These are phyloP conservation scores for Suhomyces kunorum DNA, from an alignment of 1,139 yeast species.

Conservation along the genomic window DNA sequence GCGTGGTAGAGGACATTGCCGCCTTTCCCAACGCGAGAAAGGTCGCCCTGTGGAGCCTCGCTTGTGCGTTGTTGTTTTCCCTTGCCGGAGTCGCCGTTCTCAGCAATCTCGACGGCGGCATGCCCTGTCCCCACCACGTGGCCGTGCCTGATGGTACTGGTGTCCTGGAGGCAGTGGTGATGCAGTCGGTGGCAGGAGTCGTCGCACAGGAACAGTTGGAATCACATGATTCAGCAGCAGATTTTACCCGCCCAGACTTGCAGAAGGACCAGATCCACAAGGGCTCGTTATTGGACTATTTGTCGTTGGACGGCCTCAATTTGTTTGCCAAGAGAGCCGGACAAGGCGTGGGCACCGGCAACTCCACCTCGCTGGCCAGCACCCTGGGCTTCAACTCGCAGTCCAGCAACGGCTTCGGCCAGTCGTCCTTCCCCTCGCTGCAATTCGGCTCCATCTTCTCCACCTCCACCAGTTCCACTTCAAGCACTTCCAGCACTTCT, in stretches of 20 bases:
- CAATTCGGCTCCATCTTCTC: not conserved
- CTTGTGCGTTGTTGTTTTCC: not conserved
- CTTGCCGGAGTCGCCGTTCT: not conserved
- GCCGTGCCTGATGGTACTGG: not conserved
- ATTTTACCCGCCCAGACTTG: too few relatives aligned
- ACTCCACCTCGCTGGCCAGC: not conserved
- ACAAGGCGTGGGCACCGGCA: not conserved
- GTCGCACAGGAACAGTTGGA: not conserved
- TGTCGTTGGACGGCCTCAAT: not conserved
- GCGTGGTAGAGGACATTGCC: slow-evolving; percentile 2
- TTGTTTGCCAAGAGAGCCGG: slow-evolving; percentile 5
- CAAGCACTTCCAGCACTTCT: not conserved
- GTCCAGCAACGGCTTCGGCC: too few relatives aligned
- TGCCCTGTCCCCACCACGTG: slow-evolving; percentile 3
- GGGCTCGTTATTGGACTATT: slow-evolving; percentile 1
- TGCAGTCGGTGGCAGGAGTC: not conserved
- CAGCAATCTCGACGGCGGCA: slow-evolving; percentile 1
- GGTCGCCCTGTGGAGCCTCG: not conserved
- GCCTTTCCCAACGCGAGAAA: not conserved
- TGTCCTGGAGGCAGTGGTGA: not conserved
- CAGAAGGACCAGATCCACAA: not conserved
- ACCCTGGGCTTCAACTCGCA: not conserved
- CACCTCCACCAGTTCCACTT: not conserved
- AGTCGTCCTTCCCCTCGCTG: too few relatives aligned
- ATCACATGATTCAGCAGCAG: not conserved